phyloP scores from a whole-genome alignment of 306 rosid genomes.

The Morella rubra region DNA sequence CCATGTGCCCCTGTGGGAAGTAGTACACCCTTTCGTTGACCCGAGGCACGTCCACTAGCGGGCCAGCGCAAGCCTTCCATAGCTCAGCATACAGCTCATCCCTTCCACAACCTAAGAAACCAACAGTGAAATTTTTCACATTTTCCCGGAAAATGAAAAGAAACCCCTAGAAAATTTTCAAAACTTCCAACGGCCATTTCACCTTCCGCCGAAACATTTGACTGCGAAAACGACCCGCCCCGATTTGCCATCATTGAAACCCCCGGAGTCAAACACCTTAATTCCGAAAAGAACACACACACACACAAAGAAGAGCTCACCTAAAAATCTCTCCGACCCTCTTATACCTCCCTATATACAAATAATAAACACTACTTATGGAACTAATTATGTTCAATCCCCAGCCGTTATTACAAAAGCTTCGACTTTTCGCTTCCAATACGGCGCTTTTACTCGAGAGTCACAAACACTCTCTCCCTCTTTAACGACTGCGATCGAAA shows the following conservation, averaged over 20 bases:
- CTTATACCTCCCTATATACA: slow-evolving; percentile 18
- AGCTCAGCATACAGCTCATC: slow-evolving; percentile 62
- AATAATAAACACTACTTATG: neutral
- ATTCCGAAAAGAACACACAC: neutral
- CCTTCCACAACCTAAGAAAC: slow-evolving; percentile 33
- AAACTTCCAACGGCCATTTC: slow-evolving; percentile 14
- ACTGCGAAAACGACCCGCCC: slow-evolving; percentile 45
- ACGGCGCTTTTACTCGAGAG: neutral
- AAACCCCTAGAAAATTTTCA: neutral
- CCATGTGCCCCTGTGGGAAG: slow-evolving; percentile 97
- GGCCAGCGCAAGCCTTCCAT: slow-evolving; percentile 90
- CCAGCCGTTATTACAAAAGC: slow-evolving; percentile 18
- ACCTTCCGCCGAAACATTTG: slow-evolving; percentile 58
- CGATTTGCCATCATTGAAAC: slow-evolving; percentile 69
- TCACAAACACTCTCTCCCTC: neutral
- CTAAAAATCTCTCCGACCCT: neutral
- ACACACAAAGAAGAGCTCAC: slow-evolving; percentile 10
- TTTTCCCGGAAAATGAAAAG: neutral
- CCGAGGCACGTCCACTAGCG: slow-evolving; percentile 80
- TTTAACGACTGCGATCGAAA: slow-evolving; percentile 28
- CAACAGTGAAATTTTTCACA: neutral
- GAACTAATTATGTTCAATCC: slow-evolving; percentile 13
- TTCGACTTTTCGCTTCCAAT: slow-evolving; percentile 32
- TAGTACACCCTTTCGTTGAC: slow-evolving; percentile 63
- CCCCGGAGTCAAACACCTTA: slow-evolving; percentile 32